Evolutionary conservation across 164 flowering plant genomes (phyloP).

Genomic region (Magnolia kwangsiensis): DNA sequence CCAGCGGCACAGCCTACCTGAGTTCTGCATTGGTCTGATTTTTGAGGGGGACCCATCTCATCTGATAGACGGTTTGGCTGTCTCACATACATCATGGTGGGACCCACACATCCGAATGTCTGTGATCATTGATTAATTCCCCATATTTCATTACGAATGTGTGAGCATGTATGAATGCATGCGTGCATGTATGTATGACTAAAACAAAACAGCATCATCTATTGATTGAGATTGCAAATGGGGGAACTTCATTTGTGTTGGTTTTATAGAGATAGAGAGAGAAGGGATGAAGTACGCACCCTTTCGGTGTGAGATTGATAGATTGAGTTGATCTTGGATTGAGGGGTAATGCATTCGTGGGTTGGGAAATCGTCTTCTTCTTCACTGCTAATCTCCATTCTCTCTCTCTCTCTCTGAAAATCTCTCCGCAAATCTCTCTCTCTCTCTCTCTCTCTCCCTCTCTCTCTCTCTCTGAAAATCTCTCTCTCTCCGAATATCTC

Average conservation of each 20-base stretch:
- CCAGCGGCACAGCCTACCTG: too few relatives aligned
- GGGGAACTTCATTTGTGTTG: background rate
- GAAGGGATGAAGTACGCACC: constrained; percentile 31
- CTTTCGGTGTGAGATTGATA: constrained; percentile 81
- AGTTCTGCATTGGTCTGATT: too few relatives aligned
- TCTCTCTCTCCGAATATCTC: too few relatives aligned
- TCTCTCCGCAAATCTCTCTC: too few relatives aligned
- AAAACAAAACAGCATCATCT: background rate
- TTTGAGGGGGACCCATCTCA: too few relatives aligned
- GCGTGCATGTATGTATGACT: too few relatives aligned
- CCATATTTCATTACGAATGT: too few relatives aligned
- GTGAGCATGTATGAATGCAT: too few relatives aligned
- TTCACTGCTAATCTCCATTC: constrained; percentile 80
- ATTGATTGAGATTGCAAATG: background rate
- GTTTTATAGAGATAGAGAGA: background rate
- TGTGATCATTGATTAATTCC: too few relatives aligned
- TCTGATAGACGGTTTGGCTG: too few relatives aligned
- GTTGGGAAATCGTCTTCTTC: constrained; percentile 89
- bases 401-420: background rate
- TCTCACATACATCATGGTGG: too few relatives aligned
- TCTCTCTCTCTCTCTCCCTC: background rate
- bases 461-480: background rate
- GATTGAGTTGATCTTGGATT: constrained; percentile 73
- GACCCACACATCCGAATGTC: too few relatives aligned
- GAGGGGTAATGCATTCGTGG: constrained; percentile 82